Percentiles rank a stretch among this genome's conserved stretches.
Evolutionary conservation across 768 basidiomycete genomes (phyloP).

Genomic region (Cytidiella melzeri): DNA sequence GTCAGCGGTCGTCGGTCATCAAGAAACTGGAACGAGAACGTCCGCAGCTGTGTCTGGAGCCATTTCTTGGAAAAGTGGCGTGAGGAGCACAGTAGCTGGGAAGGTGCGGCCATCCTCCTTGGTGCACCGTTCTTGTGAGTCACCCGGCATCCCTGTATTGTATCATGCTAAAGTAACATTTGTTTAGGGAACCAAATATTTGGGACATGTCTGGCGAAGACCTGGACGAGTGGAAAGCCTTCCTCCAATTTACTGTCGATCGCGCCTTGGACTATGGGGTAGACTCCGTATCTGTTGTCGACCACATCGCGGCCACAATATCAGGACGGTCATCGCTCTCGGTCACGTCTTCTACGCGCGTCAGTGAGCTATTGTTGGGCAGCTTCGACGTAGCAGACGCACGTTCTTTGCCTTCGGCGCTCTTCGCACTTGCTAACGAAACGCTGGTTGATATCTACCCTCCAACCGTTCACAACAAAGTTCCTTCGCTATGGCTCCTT

Average conservation of each 20-base stretch:
- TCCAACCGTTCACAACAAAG: slow-evolving; percentile 47
- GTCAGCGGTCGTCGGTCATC: neutral
- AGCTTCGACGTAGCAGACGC: slow-evolving; percentile 45
- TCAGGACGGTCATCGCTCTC: slow-evolving; percentile 33
- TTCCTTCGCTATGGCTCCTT: slow-evolving; percentile 56
- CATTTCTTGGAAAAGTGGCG: slow-evolving; percentile 52
- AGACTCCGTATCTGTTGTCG: slow-evolving; percentile 47
- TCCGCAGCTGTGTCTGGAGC: slow-evolving; percentile 51
- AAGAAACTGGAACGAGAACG: slow-evolving; percentile 35
- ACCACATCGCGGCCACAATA: slow-evolving; percentile 47
- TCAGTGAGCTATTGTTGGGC: slow-evolving; percentile 57
- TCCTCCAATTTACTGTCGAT: slow-evolving; percentile 45
- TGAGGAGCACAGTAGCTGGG: slow-evolving; percentile 42
- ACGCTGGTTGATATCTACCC: slow-evolving; percentile 62
- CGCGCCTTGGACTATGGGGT: slow-evolving; percentile 57
- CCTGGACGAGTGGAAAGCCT: slow-evolving; percentile 50
- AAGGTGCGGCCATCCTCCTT: slow-evolving; percentile 46
- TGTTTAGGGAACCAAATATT: slow-evolving; percentile 19
- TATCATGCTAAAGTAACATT: neutral
- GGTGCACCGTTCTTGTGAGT: slow-evolving; percentile 60
- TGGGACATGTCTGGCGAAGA: slow-evolving; percentile 56
- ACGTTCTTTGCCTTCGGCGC: slow-evolving; percentile 43
- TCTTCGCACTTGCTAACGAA: slow-evolving; percentile 57
- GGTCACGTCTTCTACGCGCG: slow-evolving; percentile 39
- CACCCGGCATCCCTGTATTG: neutral